phyloP scores from a whole-genome alignment of 106 monocot species.

The Dendrobium nobile region DNA sequence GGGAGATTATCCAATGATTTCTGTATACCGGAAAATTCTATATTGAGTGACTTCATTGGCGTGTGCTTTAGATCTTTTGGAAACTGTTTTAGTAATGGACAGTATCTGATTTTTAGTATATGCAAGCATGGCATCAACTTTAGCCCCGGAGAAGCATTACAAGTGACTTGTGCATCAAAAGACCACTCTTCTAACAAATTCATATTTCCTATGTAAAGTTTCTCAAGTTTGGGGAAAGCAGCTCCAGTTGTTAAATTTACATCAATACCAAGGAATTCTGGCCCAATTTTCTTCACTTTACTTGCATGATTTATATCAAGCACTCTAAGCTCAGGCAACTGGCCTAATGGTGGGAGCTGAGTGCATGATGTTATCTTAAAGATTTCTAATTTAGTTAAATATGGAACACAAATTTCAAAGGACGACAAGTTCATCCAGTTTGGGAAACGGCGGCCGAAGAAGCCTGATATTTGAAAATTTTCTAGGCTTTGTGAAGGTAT shows the following conservation, averaged over 20 bases:
- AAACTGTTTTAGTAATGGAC: slow-evolving; percentile 15
- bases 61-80: slow-evolving; percentile 11
- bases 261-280: neutral
- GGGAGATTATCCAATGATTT: neutral
- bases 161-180: neutral
- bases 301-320: neutral
- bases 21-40: neutral
- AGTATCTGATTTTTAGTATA: neutral
- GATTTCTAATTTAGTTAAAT: no score
- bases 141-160: no score
- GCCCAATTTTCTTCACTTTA: slow-evolving; percentile 3
- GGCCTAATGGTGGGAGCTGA: neutral
- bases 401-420: no score
- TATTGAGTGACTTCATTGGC: neutral
- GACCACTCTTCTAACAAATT: slow-evolving; percentile 25
- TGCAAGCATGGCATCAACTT: neutral
- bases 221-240: slow-evolving; percentile 26
- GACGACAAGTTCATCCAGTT: neutral
- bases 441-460: slow-evolving; percentile 2
- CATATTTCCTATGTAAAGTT: neutral
- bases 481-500: neutral
- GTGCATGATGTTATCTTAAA: no score
- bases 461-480: neutral
- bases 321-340: neutral
- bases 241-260: neutral